These are phyloP conservation scores for Arctium lappa DNA, from an alignment of 129 eudicot genomes.

Conservation along the genomic window DNA sequence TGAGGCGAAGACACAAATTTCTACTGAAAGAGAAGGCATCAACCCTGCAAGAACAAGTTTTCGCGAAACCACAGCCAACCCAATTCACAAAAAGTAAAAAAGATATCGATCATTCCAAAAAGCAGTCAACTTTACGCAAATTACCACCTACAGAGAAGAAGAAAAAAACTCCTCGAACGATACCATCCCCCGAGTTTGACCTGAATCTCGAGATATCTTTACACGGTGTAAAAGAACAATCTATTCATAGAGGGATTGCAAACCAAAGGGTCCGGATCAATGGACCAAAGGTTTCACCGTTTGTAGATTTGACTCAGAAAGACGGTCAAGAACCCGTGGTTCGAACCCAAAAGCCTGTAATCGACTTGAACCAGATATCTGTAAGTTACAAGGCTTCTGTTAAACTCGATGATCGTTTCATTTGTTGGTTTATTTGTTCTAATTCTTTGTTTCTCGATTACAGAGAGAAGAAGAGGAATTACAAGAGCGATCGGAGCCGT, in stretches of 20 bases:
- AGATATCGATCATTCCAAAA: constrained; percentile 13
- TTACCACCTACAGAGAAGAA: constrained; percentile 42
- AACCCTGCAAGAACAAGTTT: constrained; percentile 26
- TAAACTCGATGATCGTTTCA: not conserved
- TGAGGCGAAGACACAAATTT: constrained; percentile 43
- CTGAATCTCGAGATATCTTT: constrained; percentile 9
- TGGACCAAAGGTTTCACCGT: constrained; percentile 22
- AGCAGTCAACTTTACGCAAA: constrained; percentile 27
- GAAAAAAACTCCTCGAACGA: constrained; percentile 15
- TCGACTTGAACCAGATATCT: constrained; percentile 64
- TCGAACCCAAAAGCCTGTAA: constrained; percentile 43
- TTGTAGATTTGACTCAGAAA: constrained; percentile 36
- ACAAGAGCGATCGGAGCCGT: constrained; percentile 10
- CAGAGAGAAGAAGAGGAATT: constrained; percentile 67
- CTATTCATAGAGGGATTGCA: constrained; percentile 31
- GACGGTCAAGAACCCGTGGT: constrained; percentile 29
- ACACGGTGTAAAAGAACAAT: constrained; percentile 22
- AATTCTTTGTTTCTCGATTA: not conserved
- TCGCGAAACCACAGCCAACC: constrained; percentile 8
- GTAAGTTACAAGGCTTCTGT: constrained; percentile 27
- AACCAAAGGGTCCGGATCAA: constrained; percentile 28
- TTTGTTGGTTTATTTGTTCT: not conserved
- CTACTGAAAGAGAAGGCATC: constrained; percentile 33
- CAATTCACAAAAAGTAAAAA: constrained; percentile 16
- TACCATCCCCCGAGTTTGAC: constrained; percentile 19